phyloP scores from a whole-genome alignment of 352 stramenopile species.

The Phytophthora palmivora region DNA sequence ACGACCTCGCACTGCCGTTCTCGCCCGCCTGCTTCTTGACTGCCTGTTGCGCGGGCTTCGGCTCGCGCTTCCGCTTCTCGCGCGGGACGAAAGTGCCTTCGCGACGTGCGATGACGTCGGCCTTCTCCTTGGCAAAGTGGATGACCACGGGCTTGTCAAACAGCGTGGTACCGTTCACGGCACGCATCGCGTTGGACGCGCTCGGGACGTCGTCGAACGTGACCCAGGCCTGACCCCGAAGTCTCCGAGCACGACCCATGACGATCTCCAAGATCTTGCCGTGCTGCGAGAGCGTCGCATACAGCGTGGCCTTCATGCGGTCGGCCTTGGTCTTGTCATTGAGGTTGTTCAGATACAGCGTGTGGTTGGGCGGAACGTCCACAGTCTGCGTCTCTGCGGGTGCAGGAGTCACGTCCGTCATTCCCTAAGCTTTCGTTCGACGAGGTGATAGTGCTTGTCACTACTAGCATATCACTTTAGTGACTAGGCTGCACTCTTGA shows the following conservation, averaged over 20 bases:
- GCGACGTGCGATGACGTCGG: slow-evolving; percentile 77
- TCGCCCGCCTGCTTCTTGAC: slow-evolving; percentile 37
- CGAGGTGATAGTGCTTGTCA: too few relatives aligned
- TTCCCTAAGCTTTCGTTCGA: background rate
- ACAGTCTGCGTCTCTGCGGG: slow-evolving; percentile 30
- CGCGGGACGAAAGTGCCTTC: slow-evolving; percentile 79
- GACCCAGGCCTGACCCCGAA: slow-evolving; percentile 93
- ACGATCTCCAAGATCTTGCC: slow-evolving; percentile 94
- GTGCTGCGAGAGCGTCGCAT: slow-evolving; percentile 92
- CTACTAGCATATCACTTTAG: too few relatives aligned
- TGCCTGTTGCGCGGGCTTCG: slow-evolving; percentile 50
- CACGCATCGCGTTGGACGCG: slow-evolving; percentile 88
- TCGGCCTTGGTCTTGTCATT: slow-evolving; percentile 96
- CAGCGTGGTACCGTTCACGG: slow-evolving; percentile 87
- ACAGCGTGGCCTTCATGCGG: slow-evolving; percentile 90
- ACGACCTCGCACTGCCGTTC: slow-evolving; percentile 22
- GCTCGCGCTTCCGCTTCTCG: slow-evolving; percentile 84
- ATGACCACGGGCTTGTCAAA: slow-evolving; percentile 91
- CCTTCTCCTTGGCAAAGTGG: slow-evolving; percentile 86
- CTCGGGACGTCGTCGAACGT: slow-evolving; percentile 91
- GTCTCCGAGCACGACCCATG: slow-evolving; percentile 78
- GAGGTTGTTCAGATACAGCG: slow-evolving; percentile 95
- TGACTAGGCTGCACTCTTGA: too few relatives aligned
- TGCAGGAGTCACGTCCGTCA: slow-evolving; percentile 21
- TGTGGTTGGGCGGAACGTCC: slow-evolving; percentile 89